Conservation (phyloP, 345 rosid species). For the Eucalyptus pauciflora region DNA sequence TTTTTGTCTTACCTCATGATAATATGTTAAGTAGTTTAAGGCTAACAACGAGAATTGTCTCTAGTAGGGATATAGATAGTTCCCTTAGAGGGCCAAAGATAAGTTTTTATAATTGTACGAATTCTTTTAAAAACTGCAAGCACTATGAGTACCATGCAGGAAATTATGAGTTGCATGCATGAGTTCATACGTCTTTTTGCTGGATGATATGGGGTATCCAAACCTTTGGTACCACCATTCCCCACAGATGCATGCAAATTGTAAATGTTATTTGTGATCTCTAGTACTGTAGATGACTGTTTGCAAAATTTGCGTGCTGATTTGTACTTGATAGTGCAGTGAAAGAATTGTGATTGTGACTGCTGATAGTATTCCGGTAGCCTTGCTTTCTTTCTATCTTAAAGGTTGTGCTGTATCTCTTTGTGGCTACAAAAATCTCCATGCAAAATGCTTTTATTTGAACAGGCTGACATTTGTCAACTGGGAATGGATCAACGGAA, state of each 20-base stretch:
- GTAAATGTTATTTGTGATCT: background rate
- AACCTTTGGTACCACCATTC: background rate
- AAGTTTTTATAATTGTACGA: background rate
- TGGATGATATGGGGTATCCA: background rate
- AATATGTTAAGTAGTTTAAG: background rate
- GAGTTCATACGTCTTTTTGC: background rate
- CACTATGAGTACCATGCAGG: background rate
- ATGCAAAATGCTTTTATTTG: background rate
- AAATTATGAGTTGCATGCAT: background rate
- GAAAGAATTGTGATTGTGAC: background rate
- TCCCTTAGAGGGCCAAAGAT: too few species aligned
- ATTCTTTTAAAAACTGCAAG: background rate
- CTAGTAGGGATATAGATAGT: too few species aligned
- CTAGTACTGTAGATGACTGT: background rate
- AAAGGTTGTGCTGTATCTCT: background rate
- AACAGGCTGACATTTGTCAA: constrained; percentile 89
- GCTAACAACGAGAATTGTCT: too few species aligned
- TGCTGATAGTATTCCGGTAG: background rate
- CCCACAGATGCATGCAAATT: background rate
- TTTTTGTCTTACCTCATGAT: background rate
- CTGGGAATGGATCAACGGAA: constrained; percentile 87
- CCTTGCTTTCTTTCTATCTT: background rate
- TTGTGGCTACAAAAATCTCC: background rate
- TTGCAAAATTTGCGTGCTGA: background rate
- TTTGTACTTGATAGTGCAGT: background rate